A percentile compares a stretch with the other conserved stretches of the same genome.
These are phyloP conservation scores for Vaccinium myrtillus DNA, from an alignment of 148 eudicot genomes.

Conservation along the genomic window DNA sequence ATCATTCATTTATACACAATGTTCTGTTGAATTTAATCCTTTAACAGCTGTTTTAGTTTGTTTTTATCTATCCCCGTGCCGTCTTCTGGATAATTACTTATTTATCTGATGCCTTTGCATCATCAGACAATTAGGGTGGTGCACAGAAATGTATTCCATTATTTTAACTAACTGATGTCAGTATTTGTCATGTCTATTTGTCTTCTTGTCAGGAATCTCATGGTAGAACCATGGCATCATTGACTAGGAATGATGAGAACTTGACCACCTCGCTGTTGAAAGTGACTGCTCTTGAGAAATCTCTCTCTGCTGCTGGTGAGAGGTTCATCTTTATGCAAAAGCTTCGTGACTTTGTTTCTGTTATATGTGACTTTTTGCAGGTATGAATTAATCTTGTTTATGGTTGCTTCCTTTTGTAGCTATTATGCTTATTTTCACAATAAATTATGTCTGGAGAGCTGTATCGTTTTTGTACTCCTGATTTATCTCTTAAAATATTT, in stretches of 20 bases:
- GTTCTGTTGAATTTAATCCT: neutral
- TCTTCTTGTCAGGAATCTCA: slow-evolving; percentile 67
- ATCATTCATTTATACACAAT: neutral
- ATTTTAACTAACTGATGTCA: neutral
- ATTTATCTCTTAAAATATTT: neutral
- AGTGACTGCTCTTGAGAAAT: slow-evolving; percentile 59
- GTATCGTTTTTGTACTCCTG: neutral
- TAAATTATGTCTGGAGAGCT: neutral
- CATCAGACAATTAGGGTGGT: neutral
- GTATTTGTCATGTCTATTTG: neutral
- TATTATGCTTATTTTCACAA: slow-evolving; percentile 2
- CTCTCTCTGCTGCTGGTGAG: slow-evolving; percentile 80
- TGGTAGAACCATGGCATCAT: slow-evolving; percentile 55
- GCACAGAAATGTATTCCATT: neutral
- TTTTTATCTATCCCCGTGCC: neutral
- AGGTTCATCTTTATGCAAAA: slow-evolving; percentile 97
- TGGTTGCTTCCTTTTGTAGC: slow-evolving; percentile 14
- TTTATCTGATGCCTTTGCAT: slow-evolving; percentile 5
- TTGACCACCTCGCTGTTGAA: slow-evolving; percentile 61
- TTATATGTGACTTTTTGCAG: slow-evolving; percentile 94
- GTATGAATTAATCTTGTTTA: slow-evolving; percentile 50
- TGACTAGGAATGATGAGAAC: slow-evolving; percentile 69
- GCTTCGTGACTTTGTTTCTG: slow-evolving; percentile 94
- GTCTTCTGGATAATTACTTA: neutral
- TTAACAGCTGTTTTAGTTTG: neutral